A percentile compares a stretch with the other conserved stretches of the same genome.
Conservation (phyloP, 2,329 filamentous ascomycete genomes). For the Phyllosticta citrichinensis region DNA sequence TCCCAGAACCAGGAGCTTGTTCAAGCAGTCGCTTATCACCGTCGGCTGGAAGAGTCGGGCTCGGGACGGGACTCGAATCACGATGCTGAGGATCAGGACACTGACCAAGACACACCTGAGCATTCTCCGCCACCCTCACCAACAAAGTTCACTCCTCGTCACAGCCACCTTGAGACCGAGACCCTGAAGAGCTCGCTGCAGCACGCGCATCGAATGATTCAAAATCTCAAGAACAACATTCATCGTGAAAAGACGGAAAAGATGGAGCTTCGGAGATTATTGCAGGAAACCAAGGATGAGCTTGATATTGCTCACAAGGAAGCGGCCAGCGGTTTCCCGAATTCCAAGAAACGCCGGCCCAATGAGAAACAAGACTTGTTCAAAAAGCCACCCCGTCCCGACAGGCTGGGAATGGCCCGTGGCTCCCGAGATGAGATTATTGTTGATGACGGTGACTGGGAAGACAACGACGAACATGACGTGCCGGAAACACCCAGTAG, state of each 20-base stretch:
- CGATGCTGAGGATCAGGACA: constrained; percentile 42
- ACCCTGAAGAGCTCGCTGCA: constrained; percentile 89
- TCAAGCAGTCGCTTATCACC: constrained; percentile 67
- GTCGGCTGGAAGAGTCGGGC: constrained; percentile 50
- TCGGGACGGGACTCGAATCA: constrained; percentile 47
- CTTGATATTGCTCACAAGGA: constrained; percentile 58
- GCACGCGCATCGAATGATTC: constrained; percentile 93
- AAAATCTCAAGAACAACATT: constrained; percentile 87
- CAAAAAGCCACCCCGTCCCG: constrained; percentile 68
- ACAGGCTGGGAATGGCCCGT: constrained; percentile 52
- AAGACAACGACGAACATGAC: constrained; percentile 59
- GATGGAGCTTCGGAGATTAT: constrained; percentile 85
- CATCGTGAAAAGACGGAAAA: constrained; percentile 99
- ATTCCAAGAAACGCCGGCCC: constrained; percentile 50
- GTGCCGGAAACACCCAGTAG: constrained; percentile 42
- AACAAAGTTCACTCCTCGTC: constrained; percentile 80
- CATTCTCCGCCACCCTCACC: constrained; percentile 86
- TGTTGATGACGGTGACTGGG: constrained; percentile 77
- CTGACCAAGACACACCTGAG: constrained; percentile 60
- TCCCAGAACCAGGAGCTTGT: constrained; percentile 87
- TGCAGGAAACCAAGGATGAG: constrained; percentile 91
- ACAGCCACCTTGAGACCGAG: constrained; percentile 87
- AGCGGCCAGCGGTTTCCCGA: constrained; percentile 36
- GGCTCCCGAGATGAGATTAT: constrained; percentile 61
- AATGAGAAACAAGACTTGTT: constrained; percentile 44